A percentile compares a stretch with the other conserved stretches of the same genome.
These are phyloP conservation scores for Mortierella sp. DNA, from an alignment of 371 early-diverging fungal genomes.

Conservation along the genomic window DNA sequence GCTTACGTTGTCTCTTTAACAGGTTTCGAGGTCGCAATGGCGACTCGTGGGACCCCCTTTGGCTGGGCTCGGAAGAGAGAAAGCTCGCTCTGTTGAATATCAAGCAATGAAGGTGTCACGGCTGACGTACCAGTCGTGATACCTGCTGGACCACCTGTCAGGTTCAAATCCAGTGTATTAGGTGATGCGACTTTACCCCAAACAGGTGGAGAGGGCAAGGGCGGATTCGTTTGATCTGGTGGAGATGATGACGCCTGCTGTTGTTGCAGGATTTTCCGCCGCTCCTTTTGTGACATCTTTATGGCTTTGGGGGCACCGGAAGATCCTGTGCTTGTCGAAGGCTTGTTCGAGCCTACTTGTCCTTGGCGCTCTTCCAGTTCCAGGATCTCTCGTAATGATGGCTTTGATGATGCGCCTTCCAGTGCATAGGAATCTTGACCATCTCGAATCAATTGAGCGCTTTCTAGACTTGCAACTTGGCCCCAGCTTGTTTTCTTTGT, in stretches of 20 bases:
- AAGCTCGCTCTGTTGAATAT: slow-evolving; percentile 41
- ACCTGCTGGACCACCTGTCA: not conserved
- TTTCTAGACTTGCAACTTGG: slow-evolving; percentile 13
- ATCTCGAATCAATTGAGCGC: not conserved
- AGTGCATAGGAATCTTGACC: not conserved
- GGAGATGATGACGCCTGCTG: slow-evolving; percentile 16
- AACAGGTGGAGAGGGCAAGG: slow-evolving; percentile 8
- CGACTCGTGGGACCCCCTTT: slow-evolving; percentile 38
- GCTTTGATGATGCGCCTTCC: slow-evolving; percentile 15
- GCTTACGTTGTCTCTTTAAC: slow-evolving; percentile 49
- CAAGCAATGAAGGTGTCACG: slow-evolving; percentile 17
- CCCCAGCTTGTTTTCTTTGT: slow-evolving; percentile 33
- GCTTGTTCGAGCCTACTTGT: not conserved
- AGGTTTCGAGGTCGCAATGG: slow-evolving; percentile 47
- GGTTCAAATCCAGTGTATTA: not conserved
- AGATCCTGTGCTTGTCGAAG: not conserved
- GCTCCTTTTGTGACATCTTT: slow-evolving; percentile 54
- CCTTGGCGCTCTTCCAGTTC: slow-evolving; percentile 39
- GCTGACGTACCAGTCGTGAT: not conserved
- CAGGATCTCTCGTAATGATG: slow-evolving; percentile 59
- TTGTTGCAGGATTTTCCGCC: slow-evolving; percentile 35
- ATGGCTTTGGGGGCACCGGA: slow-evolving; percentile 4
- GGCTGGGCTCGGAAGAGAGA: slow-evolving; percentile 30
- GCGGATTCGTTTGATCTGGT: not conserved
- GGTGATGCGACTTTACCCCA: slow-evolving; percentile 33